These are phyloP conservation scores for Pinguiococcus pyrenoidosus DNA, from an alignment of 108 stramenopile species.

Conservation along the genomic window DNA sequence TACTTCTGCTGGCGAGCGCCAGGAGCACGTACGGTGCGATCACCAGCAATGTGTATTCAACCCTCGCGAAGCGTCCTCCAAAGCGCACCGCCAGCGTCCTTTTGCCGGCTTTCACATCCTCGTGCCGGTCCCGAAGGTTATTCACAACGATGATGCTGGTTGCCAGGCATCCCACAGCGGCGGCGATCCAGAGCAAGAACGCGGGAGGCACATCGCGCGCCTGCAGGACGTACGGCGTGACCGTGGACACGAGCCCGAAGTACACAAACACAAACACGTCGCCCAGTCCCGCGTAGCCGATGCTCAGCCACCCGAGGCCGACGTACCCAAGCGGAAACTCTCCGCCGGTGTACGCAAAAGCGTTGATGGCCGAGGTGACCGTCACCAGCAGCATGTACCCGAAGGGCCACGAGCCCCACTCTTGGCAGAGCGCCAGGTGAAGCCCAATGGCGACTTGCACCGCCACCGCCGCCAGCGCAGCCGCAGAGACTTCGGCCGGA, in stretches of 20 bases:
- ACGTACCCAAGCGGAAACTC: constrained; percentile 71
- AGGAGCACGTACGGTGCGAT: constrained; percentile 32
- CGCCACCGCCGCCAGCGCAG: constrained; percentile 37
- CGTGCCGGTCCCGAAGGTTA: constrained; percentile 68
- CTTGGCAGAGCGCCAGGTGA: constrained; percentile 33
- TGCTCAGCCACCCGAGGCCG: constrained; percentile 53
- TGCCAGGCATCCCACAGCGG: constrained; percentile 50
- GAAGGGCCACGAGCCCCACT: too few species aligned
- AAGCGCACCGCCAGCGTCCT: constrained; percentile 62
- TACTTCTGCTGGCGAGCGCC: too few species aligned
- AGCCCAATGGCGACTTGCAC: constrained; percentile 41
- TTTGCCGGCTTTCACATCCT: constrained; percentile 56
- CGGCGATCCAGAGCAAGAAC: constrained; percentile 24
- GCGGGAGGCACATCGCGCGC: background rate
- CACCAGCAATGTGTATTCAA: constrained; percentile 44
- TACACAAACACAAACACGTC: constrained; percentile 73
- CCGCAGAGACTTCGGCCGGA: constrained; percentile 45
- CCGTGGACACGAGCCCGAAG: constrained; percentile 66
- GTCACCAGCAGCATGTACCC: constrained; percentile 30
- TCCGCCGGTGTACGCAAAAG: constrained; percentile 70
- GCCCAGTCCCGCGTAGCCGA: constrained; percentile 67
- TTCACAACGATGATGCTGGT: constrained; percentile 75
- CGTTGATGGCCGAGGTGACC: constrained; percentile 54
- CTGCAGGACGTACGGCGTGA: constrained; percentile 32
- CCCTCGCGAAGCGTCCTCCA: constrained; percentile 47